phyloP scores from a whole-genome alignment of 2,329 filamentous ascomycete genomes.

The Verticillium zaregamsianum region DNA sequence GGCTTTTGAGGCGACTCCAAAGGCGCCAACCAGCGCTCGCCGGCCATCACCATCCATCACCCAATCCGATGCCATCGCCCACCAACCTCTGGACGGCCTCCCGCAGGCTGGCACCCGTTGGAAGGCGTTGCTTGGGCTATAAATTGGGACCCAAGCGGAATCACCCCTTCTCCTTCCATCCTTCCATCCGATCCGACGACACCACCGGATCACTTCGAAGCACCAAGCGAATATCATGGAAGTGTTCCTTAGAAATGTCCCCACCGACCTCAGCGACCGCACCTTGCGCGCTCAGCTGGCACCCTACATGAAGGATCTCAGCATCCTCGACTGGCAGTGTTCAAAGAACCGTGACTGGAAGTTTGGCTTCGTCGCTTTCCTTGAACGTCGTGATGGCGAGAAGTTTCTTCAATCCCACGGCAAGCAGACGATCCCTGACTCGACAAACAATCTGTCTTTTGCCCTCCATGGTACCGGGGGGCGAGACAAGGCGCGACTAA shows the following conservation, averaged over 20 bases:
- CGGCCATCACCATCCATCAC: too few relatives aligned
- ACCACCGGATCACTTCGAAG: too few relatives aligned
- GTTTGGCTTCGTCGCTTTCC: conserved; percentile 39
- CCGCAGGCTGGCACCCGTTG: too few relatives aligned
- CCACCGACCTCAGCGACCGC: conserved; percentile 31
- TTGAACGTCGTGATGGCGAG: conserved; percentile 30
- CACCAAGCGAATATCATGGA: conserved; percentile 32
- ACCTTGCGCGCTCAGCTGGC: conserved; percentile 32
- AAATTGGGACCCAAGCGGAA: too few relatives aligned
- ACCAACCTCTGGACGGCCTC: too few relatives aligned
- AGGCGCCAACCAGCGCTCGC: too few relatives aligned
- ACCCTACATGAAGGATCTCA: conserved; percentile 33
- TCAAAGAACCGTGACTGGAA: conserved; percentile 32
- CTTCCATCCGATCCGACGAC: too few relatives aligned
- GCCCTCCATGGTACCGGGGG: not conserved
- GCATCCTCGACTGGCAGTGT: conserved; percentile 37
- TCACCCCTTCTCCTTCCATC: too few relatives aligned
- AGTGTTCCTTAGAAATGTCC: conserved; percentile 39
- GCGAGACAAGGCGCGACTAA: conserved; percentile 22
- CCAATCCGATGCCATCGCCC: too few relatives aligned
- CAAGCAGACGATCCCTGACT: conserved; percentile 17
- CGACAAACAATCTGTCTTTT: not conserved
- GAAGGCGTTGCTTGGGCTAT: too few relatives aligned
- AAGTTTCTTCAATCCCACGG: conserved; percentile 36
- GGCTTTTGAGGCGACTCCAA: too few relatives aligned